Conservation (phyloP, 495 filamentous ascomycete genomes). For the Xylona heveae region DNA sequence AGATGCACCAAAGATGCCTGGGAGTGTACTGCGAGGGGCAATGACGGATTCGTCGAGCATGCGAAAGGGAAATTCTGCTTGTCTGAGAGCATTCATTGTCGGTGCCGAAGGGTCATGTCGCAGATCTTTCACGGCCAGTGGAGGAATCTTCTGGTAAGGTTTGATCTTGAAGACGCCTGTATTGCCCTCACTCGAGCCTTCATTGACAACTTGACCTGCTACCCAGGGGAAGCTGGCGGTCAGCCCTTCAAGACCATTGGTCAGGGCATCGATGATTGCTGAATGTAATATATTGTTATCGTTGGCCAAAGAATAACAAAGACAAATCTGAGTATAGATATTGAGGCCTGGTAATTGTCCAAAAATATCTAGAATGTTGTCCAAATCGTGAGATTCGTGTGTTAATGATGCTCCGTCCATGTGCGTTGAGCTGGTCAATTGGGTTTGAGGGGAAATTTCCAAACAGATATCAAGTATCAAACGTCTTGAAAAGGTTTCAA, state of each 20-base stretch:
- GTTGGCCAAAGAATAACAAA: conserved; percentile 16
- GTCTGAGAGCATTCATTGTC: conserved; percentile 19
- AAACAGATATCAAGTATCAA: too few relatives aligned
- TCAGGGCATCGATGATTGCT: conserved; percentile 15
- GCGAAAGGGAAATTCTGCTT: conserved; percentile 23
- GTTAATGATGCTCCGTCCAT: too few relatives aligned
- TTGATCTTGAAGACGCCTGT: conserved; percentile 23
- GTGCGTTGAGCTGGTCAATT: too few relatives aligned
- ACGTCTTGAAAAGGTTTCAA: too few relatives aligned
- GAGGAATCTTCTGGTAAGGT: conserved; percentile 13
- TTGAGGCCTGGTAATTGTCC: conserved; percentile 13
- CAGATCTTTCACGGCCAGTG: conserved; percentile 22
- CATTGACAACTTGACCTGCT: conserved; percentile 27
- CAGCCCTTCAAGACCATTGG: conserved; percentile 17
- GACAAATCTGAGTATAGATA: conserved; percentile 25
- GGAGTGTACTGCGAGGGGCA: conserved; percentile 24
- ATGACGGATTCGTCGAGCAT: conserved; percentile 29
- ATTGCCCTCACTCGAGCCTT: conserved; percentile 14
- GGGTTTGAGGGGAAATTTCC: too few relatives aligned
- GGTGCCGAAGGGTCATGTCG: conserved; percentile 16
- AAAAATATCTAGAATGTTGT: conserved; percentile 14
- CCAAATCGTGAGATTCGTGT: too few relatives aligned
- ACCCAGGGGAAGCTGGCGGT: conserved; percentile 27
- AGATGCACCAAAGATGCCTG: conserved; percentile 8
- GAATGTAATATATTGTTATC: conserved; percentile 7